A percentile compares a stretch with the other conserved stretches of the same genome.
Evolutionary conservation across 1,284 basidiomycete species (phyloP).

Genomic region (Leucoagaricus sp.): DNA sequence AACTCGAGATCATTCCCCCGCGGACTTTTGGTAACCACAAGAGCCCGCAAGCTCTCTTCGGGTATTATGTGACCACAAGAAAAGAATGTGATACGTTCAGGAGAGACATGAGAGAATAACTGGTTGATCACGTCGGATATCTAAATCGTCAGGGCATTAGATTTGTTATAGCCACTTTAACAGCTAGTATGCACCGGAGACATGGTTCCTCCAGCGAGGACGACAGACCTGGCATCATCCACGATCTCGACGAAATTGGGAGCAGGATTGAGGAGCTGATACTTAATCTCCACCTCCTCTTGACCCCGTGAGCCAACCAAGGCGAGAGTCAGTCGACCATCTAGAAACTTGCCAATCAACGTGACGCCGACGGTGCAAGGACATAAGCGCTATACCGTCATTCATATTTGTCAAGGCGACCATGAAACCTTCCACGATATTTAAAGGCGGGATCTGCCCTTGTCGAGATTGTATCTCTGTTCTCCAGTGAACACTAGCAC

Average conservation of each 20-base stretch:
- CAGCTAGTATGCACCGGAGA: constrained; percentile 66
- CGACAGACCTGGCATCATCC: constrained; percentile 76
- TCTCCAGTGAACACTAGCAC: background rate
- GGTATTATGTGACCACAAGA: constrained; percentile 96
- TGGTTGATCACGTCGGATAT: constrained; percentile 89
- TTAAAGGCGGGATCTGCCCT: constrained; percentile 74
- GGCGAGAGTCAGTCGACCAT: constrained; percentile 65
- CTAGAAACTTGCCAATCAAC: constrained; percentile 34
- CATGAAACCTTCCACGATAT: constrained; percentile 85
- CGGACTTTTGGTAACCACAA: constrained; percentile 82
- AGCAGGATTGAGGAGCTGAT: constrained; percentile 93
- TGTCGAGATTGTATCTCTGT: constrained; percentile 25
- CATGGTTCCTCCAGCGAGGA: constrained; percentile 97
- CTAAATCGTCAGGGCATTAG: constrained; percentile 38
- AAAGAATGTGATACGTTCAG: constrained; percentile 72
- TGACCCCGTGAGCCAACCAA: constrained; percentile 36
- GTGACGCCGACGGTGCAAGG: constrained; percentile 3
- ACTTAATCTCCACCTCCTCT: constrained; percentile 74
- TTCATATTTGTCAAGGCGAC: constrained; percentile 79
- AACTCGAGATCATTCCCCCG: constrained; percentile 79
- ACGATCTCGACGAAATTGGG: constrained; percentile 85
- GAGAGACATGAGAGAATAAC: constrained; percentile 72
- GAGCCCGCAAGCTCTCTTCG: constrained; percentile 72
- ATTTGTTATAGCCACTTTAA: background rate
- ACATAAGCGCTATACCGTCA: constrained; percentile 59